Conservation (phyloP, 495 filamentous ascomycete species). For the Aspergillus haitiensis region DNA sequence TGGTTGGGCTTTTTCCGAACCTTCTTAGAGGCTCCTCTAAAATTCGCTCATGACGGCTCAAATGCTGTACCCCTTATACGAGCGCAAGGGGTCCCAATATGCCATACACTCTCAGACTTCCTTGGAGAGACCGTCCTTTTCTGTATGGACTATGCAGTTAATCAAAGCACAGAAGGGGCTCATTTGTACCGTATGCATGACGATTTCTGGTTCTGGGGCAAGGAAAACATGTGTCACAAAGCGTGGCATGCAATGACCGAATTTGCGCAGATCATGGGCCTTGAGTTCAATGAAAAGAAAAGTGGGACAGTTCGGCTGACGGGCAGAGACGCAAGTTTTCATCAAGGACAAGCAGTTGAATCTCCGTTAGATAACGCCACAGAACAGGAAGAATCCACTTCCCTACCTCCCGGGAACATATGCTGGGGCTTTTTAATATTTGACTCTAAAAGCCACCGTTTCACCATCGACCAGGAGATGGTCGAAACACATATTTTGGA, state of each 20-base stretch:
- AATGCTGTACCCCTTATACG: conserved; percentile 44
- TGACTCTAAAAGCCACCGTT: conserved; percentile 53
- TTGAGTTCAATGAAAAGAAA: conserved; percentile 58
- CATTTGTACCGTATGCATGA: conserved; percentile 64
- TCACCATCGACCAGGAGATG: conserved; percentile 61
- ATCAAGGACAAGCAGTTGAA: too few species aligned
- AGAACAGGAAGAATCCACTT: conserved; percentile 1
- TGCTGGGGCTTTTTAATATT: conserved; percentile 67
- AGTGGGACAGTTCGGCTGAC: conserved; percentile 55
- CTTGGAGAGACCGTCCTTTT: conserved; percentile 64
- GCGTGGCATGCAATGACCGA: conserved; percentile 59
- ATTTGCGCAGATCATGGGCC: conserved; percentile 56
- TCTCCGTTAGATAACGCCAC: not conserved
- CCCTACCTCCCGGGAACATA: conserved; percentile 56
- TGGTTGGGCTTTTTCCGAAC: conserved; percentile 63
- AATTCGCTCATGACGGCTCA: conserved; percentile 55
- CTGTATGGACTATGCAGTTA: conserved; percentile 65
- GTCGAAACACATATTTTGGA: conserved; percentile 64
- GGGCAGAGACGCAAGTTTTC: not conserved
- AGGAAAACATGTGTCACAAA: conserved; percentile 51
- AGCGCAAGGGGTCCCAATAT: conserved; percentile 57
- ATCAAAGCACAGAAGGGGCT: conserved; percentile 53
- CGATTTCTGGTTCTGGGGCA: conserved; percentile 70
- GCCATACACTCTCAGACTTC: conserved; percentile 58
- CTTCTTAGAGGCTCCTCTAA: conserved; percentile 61